These are phyloP conservation scores for Collariella sp. DNA, from an alignment of 495 filamentous ascomycete genomes.

Conservation along the genomic window DNA sequence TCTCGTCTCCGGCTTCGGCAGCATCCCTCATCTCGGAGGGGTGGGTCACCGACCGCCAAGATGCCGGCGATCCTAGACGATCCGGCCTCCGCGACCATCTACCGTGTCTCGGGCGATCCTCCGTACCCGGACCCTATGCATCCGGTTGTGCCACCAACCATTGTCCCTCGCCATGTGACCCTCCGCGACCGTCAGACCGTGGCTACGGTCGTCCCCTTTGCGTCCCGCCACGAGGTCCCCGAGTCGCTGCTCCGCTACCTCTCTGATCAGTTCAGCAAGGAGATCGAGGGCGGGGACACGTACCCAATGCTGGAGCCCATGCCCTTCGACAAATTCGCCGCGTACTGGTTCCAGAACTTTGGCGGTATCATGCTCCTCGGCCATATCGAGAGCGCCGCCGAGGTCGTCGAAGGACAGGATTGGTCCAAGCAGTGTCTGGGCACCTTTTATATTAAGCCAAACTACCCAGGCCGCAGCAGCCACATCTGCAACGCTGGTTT, in stretches of 20 bases:
- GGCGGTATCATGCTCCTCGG: conserved; percentile 89
- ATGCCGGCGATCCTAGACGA: conserved; percentile 91
- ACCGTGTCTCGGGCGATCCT: conserved; percentile 51
- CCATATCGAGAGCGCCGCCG: conserved; percentile 50
- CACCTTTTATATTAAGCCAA: conserved; percentile 95
- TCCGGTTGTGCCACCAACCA: conserved; percentile 55
- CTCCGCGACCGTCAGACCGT: conserved; percentile 83
- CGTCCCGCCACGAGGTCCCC: conserved; percentile 64
- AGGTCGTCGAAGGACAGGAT: conserved; percentile 59
- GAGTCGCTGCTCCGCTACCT: conserved; percentile 69
- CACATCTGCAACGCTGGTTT: conserved; percentile 97
- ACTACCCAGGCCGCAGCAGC: conserved; percentile 92
- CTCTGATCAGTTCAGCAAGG: conserved; percentile 77
- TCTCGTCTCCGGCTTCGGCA: not conserved
- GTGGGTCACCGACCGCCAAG: conserved; percentile 16
- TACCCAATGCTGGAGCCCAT: conserved; percentile 87
- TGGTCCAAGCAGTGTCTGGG: conserved; percentile 84
- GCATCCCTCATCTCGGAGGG: not conserved
- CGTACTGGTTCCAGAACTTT: conserved; percentile 96
- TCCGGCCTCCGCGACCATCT: conserved; percentile 52
- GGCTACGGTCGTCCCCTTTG: conserved; percentile 84
- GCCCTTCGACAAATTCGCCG: conserved; percentile 63
- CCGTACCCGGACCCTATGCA: conserved; percentile 56
- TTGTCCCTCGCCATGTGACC: conserved; percentile 75
- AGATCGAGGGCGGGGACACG: conserved; percentile 93